Percentiles rank a stretch among this genome's conserved stretches.
phyloP scores from a whole-genome alignment of 495 filamentous ascomycete genomes.

The Neurospora sp. region DNA sequence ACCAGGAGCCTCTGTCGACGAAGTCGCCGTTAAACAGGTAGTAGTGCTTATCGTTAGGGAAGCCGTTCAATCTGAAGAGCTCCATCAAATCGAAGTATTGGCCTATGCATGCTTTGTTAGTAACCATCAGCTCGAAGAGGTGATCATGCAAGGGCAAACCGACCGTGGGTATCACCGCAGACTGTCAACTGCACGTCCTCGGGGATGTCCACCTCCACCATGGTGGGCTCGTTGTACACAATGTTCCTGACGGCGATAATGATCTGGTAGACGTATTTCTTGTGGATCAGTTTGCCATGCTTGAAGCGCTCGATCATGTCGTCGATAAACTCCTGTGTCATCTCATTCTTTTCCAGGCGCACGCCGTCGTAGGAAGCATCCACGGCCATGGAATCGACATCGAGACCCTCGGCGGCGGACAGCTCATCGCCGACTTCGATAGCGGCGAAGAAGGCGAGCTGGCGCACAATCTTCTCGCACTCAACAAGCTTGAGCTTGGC shows the following conservation, averaged over 20 bases:
- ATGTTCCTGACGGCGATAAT: constrained; percentile 80
- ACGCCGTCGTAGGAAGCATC: constrained; percentile 81
- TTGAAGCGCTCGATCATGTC: constrained; percentile 97
- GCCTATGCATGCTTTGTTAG: constrained; percentile 39
- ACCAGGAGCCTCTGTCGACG: constrained; percentile 96
- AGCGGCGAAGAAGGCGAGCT: constrained; percentile 82
- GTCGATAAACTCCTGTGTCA: constrained; percentile 93
- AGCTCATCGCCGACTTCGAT: constrained; percentile 90
- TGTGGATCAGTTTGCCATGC: constrained; percentile 85
- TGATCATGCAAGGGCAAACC: constrained; percentile 13
- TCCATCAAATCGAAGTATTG: constrained; percentile 97
- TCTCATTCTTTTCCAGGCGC: constrained; percentile 56
- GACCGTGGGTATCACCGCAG: constrained; percentile 95
- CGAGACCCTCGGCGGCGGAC: constrained; percentile 81
- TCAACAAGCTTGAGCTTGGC: constrained; percentile 83
- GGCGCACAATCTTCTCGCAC: constrained; percentile 85
- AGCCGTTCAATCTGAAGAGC: constrained; percentile 86
- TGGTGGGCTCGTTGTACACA: constrained; percentile 85
- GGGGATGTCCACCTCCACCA: constrained; percentile 86
- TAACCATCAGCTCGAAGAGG: background rate
- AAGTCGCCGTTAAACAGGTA: constrained; percentile 99
- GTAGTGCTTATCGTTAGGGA: constrained; percentile 69
- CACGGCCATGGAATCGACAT: constrained; percentile 74
- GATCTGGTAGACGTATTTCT: constrained; percentile 97
- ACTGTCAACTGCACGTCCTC: constrained; percentile 75